Evolutionary conservation across 768 basidiomycete species (phyloP).

Genomic region (Lactarius sp.): DNA sequence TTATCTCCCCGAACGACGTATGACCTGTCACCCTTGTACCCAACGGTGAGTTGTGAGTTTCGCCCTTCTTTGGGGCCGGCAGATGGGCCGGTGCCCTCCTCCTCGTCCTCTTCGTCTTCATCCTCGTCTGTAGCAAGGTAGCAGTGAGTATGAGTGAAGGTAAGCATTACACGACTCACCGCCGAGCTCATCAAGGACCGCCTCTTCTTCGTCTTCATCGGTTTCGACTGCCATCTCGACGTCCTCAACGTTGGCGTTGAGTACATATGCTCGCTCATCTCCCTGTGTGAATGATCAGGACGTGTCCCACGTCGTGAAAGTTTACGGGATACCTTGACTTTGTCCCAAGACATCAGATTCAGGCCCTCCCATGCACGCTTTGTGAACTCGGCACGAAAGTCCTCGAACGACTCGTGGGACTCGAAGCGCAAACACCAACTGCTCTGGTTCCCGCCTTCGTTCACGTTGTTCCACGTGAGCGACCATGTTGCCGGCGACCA

Average conservation of each 20-base stretch:
- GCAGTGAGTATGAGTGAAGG: background rate
- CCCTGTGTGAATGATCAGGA: conserved; percentile 37
- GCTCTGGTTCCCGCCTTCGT: conserved; percentile 47
- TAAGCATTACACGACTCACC: conserved; percentile 37
- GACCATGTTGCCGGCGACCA: conserved; percentile 60
- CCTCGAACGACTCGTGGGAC: conserved; percentile 48
- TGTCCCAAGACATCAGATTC: conserved; percentile 69
- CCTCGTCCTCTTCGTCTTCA: conserved; percentile 19
- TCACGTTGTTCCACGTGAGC: conserved; percentile 84
- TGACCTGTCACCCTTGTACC: conserved; percentile 92
- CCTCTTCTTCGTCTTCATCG: conserved; percentile 72
- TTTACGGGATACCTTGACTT: conserved; percentile 59
- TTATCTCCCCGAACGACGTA: conserved; percentile 90
- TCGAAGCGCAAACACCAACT: conserved; percentile 84
- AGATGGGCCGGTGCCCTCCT: conserved; percentile 27
- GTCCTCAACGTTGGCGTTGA: conserved; percentile 71
- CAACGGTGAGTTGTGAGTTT: conserved; percentile 89
- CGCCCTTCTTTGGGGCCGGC: conserved; percentile 48
- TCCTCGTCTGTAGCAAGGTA: conserved; percentile 12
- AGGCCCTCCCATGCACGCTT: conserved; percentile 76
- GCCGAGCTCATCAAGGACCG: conserved; percentile 64
- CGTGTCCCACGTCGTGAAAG: background rate
- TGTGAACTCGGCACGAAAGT: conserved; percentile 60
- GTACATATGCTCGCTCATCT: conserved; percentile 85
- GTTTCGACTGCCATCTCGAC: conserved; percentile 79